Evolutionary conservation across 2,329 filamentous ascomycete species (phyloP).

Genomic region (Sporothrix dimorphospora): DNA sequence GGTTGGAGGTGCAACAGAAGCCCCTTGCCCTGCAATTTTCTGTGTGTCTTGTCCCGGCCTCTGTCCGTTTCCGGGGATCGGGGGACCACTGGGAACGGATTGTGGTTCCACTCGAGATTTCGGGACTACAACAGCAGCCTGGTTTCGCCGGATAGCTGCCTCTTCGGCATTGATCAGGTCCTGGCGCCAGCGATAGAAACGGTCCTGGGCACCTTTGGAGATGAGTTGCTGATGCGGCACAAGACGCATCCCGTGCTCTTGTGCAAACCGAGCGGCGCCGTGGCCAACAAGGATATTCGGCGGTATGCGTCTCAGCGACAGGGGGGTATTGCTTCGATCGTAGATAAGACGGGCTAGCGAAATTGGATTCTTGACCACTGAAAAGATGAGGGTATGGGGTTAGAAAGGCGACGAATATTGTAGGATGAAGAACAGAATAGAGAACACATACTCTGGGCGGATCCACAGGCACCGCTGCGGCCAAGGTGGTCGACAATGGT

Average conservation of each 20-base stretch:
- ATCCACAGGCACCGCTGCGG: constrained; percentile 89
- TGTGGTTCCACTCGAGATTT: not conserved
- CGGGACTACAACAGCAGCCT: not conserved
- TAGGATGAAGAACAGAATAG: constrained; percentile 33
- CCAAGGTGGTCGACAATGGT: constrained; percentile 90
- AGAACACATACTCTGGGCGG: constrained; percentile 69
- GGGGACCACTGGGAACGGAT: not conserved
- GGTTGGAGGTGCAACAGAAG: not conserved
- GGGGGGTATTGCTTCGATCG: constrained; percentile 71
- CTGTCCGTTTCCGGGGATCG: not conserved
- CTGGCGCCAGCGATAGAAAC: constrained; percentile 76
- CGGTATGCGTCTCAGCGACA: constrained; percentile 87
- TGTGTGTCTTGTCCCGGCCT: not conserved
- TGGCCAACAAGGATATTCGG: constrained; percentile 88
- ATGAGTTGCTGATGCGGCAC: constrained; percentile 76
- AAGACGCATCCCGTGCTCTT: constrained; percentile 72
- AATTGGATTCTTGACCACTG: constrained; percentile 92
- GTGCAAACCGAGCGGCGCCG: constrained; percentile 85
- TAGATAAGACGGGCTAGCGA: constrained; percentile 82
- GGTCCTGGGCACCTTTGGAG: constrained; percentile 76
- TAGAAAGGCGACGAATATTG: not conserved
- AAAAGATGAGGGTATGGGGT: not conserved
- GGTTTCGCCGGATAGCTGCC: constrained; percentile 30
- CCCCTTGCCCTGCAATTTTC: not conserved
- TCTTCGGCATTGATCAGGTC: constrained; percentile 61